Conservation (phyloP, 805 yeast species). For the Yarrowia deformans region DNA sequence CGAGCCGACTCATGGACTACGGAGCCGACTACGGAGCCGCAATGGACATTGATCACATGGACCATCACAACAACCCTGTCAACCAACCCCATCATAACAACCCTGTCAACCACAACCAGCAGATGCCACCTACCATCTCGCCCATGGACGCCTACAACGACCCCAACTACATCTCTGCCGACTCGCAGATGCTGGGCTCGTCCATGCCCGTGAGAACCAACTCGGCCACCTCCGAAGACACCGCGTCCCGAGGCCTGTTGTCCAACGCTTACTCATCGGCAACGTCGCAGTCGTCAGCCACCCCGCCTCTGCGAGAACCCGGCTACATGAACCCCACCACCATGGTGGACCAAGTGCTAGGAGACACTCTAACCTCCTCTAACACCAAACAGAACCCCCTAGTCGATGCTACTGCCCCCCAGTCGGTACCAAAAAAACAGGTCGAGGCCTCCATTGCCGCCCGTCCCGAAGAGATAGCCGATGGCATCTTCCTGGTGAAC, state of each 20-base stretch:
- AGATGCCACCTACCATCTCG: background rate
- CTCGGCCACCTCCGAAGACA: slow-evolving; percentile 24
- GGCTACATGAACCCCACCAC: slow-evolving; percentile 29
- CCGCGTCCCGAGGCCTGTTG: background rate
- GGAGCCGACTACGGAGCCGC: background rate
- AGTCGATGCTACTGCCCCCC: slow-evolving; percentile 2
- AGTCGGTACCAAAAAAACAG: background rate
- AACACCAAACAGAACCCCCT: background rate
- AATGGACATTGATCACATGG: background rate
- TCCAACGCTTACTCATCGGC: slow-evolving; percentile 8
- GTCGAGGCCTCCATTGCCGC: background rate
- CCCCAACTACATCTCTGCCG: slow-evolving; percentile 7
- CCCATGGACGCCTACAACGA: slow-evolving; percentile 27
- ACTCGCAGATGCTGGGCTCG: slow-evolving; percentile 29
- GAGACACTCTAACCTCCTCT: background rate
- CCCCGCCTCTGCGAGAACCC: background rate
- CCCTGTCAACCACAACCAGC: background rate
- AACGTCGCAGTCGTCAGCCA: slow-evolving; percentile 15
- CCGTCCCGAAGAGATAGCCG: slow-evolving; percentile 17
- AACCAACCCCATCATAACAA: no score
- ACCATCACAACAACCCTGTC: background rate
- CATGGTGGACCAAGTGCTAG: slow-evolving; percentile 31
- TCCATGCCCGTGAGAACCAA: slow-evolving; percentile 19
- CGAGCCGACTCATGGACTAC: slow-evolving; percentile 16
- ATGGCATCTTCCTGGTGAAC: slow-evolving; percentile 21